phyloP scores from a whole-genome alignment of 495 filamentous ascomycete genomes.

The Daldinia childiae region DNA sequence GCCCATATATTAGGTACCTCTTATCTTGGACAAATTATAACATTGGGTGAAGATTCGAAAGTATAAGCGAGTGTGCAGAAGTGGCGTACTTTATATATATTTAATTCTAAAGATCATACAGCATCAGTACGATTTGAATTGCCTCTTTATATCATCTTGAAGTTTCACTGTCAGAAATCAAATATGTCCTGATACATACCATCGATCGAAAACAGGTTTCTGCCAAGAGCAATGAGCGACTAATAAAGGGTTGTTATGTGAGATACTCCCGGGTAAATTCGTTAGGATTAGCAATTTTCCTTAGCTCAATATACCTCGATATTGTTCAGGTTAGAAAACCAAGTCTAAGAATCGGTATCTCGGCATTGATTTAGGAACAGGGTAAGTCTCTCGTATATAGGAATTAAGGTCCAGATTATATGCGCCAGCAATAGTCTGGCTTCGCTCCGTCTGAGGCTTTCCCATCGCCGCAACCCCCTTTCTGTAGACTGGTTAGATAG shows the following conservation, averaged over 20 bases:
- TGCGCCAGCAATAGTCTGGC: background rate
- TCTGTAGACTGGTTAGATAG: conserved; percentile 1
- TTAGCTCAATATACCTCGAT: conserved; percentile 12
- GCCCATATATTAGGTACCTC: background rate
- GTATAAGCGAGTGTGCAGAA: background rate
- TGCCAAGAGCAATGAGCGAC: background rate
- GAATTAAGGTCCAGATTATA: conserved; percentile 11
- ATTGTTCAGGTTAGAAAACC: conserved; percentile 10
- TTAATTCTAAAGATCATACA: background rate
- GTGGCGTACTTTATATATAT: background rate
- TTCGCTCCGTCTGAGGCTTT: conserved; percentile 10
- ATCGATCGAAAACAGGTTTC: background rate
- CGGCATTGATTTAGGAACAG: conserved; percentile 21
- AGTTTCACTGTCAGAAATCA: background rate
- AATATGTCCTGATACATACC: background rate
- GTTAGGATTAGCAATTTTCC: conserved; percentile 4
- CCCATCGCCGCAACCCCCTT: conserved; percentile 1
- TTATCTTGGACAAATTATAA: background rate
- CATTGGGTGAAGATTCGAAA: background rate
- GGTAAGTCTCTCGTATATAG: conserved; percentile 25
- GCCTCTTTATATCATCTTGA: too few species aligned
- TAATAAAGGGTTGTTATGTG: background rate
- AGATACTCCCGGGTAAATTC: conserved; percentile 40
- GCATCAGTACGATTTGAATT: background rate
- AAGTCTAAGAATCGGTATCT: background rate